Conservation (phyloP, 1,284 basidiomycete species). For the Ganoderma sp. region DNA sequence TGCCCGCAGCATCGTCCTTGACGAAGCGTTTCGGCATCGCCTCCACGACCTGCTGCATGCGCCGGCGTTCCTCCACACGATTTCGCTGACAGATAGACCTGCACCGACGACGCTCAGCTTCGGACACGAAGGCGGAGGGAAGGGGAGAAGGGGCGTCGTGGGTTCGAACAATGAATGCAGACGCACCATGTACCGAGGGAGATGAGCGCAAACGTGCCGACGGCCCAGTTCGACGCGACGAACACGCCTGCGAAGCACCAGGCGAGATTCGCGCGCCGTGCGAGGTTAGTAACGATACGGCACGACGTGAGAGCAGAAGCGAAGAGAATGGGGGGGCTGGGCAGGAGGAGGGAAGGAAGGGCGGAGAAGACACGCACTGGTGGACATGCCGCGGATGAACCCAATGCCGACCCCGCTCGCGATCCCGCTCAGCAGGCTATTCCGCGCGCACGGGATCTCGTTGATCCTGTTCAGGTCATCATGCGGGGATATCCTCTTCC, state of each 20-base stretch:
- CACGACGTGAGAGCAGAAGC: background rate
- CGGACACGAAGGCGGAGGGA: background rate
- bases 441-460: constrained; percentile 68
- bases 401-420: constrained; percentile 59
- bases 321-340: background rate
- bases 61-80: constrained; percentile 58
- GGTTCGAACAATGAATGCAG: background rate
- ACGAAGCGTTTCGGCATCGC: constrained; percentile 60
- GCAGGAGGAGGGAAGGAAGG: background rate
- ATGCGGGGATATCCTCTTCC: constrained; percentile 53
- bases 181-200: constrained; percentile 54
- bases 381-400: constrained; percentile 60
- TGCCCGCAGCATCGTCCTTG: constrained; percentile 45
- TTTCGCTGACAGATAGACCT: constrained; percentile 68
- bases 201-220: constrained; percentile 58
- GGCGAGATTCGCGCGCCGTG: background rate
- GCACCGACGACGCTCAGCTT: constrained; percentile 9
- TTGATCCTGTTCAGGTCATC: constrained; percentile 54
- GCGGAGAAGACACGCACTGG: constrained; percentile 46
- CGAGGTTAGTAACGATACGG: background rate
- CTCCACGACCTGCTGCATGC: constrained; percentile 63
- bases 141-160: background rate
- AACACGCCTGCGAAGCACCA: constrained; percentile 45
- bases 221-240: constrained; percentile 59
- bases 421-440: constrained; percentile 58